These are phyloP conservation scores for Galeopsis tetrahit DNA, from an alignment of 257 asterid species.

Conservation along the genomic window DNA sequence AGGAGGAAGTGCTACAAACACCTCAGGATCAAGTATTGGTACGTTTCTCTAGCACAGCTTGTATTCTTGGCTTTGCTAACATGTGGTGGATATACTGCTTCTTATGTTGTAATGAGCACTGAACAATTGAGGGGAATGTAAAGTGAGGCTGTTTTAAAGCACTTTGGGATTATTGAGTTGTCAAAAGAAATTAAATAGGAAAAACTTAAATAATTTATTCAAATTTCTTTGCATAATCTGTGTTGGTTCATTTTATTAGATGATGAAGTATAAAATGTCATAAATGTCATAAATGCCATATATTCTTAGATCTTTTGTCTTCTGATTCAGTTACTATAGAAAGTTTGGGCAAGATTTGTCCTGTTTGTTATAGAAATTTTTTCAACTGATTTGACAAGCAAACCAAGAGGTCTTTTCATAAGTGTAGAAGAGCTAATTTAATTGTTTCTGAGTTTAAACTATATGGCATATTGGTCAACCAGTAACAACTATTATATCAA, in stretches of 20 bases:
- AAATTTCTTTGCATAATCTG: not conserved
- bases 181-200: not conserved
- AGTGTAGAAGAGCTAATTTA: not conserved
- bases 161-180: not conserved
- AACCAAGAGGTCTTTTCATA: conserved; percentile 12
- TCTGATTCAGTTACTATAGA: conserved; percentile 13
- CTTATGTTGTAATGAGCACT: conserved; percentile 19
- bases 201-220: conserved; percentile 7
- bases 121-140: not conserved
- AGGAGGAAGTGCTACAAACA: conserved; percentile 64
- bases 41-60: conserved; percentile 14
- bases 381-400: not conserved
- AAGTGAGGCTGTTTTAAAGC: not conserved
- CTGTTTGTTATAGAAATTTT: conserved; percentile 4
- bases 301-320: not conserved
- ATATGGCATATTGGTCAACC: conserved; percentile 20
- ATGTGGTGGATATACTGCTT: not conserved
- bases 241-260: not conserved
- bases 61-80: not conserved
- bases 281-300: not conserved
- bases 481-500: not conserved
- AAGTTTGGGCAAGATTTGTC: conserved; percentile 8
- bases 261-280: not conserved
- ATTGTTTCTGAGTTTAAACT: conserved; percentile 9
- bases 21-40: conserved; percentile 89